Base-by-base conservation (phyloP, 2,329 filamentous ascomycete genomes). In the Gnomoniopsis sp. region DNA sequence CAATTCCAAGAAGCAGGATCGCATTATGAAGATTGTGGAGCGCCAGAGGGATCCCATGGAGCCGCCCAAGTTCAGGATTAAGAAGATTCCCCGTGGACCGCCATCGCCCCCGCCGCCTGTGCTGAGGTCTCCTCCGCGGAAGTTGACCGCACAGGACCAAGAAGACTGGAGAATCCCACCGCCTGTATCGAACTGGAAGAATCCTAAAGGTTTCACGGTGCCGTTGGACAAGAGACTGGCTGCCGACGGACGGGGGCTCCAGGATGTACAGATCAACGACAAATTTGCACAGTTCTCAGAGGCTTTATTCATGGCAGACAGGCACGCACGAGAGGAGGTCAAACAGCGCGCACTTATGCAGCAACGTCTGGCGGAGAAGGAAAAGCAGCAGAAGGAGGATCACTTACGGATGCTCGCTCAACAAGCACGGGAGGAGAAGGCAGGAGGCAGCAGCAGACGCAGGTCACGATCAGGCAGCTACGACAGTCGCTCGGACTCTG, bases 11-110 rank as follows among this genome's bases (percentile, higher is more conserved):
- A 96, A 96, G 77, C 91, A 92, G 68, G 93, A 98, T 68, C 88
- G 95, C 15, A 96, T 99, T 65, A 96, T 99, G 85, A 98, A 98
- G 79, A 98, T 99, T 74, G 91, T 97, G 41, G 91, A 97, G 73
- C 83, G 91, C 57, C 93, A 98, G 72, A 83, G 88, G 65, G 95
- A 99, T 74, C 95, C 95, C 0, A 90, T 97, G 88, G 93, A 97
- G 70, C 95, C 95, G 1, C 93, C 95, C 2, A 98, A 97, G 70
- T 97, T 98, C 78, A 98, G 98, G 75, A 91, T 97, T 77, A 98
- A 98, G 81, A 96, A 97, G 77, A 96, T 99, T 59, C 93, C 93
- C 11, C 85, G 91, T 66, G 93, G 93, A 38, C 93, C 95, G 11
- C 93, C 93, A 0, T 95, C 89, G 53, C 95, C 95, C 3, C 95